Evolutionary conservation across 2,329 filamentous ascomycete species (phyloP), one percentile per base, ranked within the genome.

Genomic region (Macrophomina tecta): DNA sequence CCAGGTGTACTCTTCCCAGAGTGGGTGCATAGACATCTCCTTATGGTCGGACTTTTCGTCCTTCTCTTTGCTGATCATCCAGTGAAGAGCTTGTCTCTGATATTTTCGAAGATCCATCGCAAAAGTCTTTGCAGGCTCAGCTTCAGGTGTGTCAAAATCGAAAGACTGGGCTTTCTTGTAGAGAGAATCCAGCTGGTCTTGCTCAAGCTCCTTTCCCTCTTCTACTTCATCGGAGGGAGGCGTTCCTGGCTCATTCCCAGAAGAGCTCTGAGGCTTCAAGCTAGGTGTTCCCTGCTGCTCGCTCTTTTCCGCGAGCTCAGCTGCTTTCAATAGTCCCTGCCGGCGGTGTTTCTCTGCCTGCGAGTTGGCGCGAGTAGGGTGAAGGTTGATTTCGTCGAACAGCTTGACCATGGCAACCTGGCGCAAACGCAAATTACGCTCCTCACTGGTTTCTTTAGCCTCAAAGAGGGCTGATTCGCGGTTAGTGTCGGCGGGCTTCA

Each of bases 81-180:
- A 99, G 75, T 97, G 85, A 5, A 99, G 81, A 0, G 95, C 93
- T 78, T 99, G 95, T 74, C 93, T 97, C 77, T 99, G 95, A 72
- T 99, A 99, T 62, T 92, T 93, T 3, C 95, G 89, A 34, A 99
- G 83, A 45, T 89, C 85, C 89, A 99, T 89, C 5, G 85, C 85
- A 77, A 99, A 99, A 0, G 89, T 92, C 8, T 90, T 84, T 5
- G 91, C 88, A 9, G 95, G 94, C 72, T 97, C 90, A 9, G 92
- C 90, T 76, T 93, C 90, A 1, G 94, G 94, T 0, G 94, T 97
- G 75, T 89, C 88, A 74, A 99, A 98, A 77, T 99, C 95, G 73
- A 98, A 98, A 0, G 93, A 94, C 75, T 99, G 95, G 0, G 95
- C 95, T 75, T 99, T 99, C 74, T 91, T 92, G 79, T 99, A 99